Base-by-base conservation (phyloP, 352 stramenopile species). In the Phytophthora parvispora region DNA sequence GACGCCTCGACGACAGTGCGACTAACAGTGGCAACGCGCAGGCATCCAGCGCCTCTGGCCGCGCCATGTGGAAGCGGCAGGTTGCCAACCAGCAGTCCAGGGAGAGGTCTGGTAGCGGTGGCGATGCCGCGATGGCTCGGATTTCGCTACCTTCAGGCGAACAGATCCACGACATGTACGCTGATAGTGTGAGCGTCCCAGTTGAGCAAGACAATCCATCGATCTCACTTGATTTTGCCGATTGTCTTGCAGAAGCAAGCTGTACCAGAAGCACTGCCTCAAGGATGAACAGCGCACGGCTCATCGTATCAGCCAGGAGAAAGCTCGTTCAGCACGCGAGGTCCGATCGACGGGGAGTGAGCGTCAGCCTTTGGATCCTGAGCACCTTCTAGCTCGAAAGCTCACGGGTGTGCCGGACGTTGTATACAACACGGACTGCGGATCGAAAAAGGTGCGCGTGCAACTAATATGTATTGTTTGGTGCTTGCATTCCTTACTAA, bases 91-190 rank as follows among this genome's bases (percentile, higher is more conserved):
- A 80, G 43, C 65, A 70, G 43, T 67, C 53, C n/a, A 75, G 36
- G 12, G 62, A 72, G 34, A 36, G 54, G 13, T 47, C 56, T 61
- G 48, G 25, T 15, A 67, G 40, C 38, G 57, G 57, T 15, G 51
- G 57, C 22, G 63, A 72, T 38, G 24, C 51, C 29, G 43, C 27
- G 27, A 57, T 78, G 16, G 58, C 73, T 20, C 83, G 77, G 53
- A 89, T 91, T 51, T 86, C 74, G 20, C 52, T 91, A 18, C 84
- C 82, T 8, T 91, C 87, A 36, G 84, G 82, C 48, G 82, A 92
- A 28, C 80, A 90, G 64, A 91, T 92, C 64, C 80, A 90, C 71
- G 82, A 92, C 48, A 92, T 92, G 80, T 90, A 69, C 62, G 74
- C 64, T 4, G 7, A 5, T 15, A 67, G 6, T 22, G 20, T 27